phyloP scores from a whole-genome alignment of 768 basidiomycete genomes.

The Xerocomellus intermedius region DNA sequence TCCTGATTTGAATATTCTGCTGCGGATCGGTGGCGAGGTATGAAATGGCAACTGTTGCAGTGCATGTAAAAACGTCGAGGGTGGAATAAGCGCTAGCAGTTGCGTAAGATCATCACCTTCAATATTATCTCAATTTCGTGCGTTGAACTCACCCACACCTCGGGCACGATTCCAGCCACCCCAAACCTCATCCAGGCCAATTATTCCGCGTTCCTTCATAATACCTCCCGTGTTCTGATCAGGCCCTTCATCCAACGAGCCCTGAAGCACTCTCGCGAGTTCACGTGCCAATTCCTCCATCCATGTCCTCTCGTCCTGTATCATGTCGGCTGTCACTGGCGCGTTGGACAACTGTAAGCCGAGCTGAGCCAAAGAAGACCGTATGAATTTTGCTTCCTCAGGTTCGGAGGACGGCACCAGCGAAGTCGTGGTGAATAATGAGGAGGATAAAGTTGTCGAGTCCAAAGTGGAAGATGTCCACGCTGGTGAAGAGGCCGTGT shows the following conservation, averaged over 20 bases:
- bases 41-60: conserved; percentile 63
- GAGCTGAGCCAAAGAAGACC: conserved; percentile 84
- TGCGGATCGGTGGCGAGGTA: conserved; percentile 66
- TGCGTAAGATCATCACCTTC: neutral
- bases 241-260: conserved; percentile 24
- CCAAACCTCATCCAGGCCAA: conserved; percentile 93
- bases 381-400: conserved; percentile 84
- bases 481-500: conserved; percentile 8
- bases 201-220: conserved; percentile 76
- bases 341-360: conserved; percentile 76
- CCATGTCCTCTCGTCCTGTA: conserved; percentile 78
- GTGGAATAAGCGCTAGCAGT: conserved; percentile 80
- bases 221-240: conserved; percentile 46
- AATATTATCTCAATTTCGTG: neutral
- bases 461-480: conserved; percentile 20
- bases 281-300: conserved; percentile 79
- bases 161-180: conserved; percentile 93
- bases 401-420: conserved; percentile 53
- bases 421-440: conserved; percentile 27
- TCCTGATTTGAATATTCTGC: conserved; percentile 69
- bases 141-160: conserved; percentile 64
- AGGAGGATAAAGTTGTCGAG: conserved; percentile 22
- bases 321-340: conserved; percentile 88
- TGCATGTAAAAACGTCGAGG: conserved; percentile 77
- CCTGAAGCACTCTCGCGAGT: conserved; percentile 70